Base-by-base conservation (phyloP, 1,284 basidiomycete genomes). In the Cryptococcus wingfieldii region DNA sequence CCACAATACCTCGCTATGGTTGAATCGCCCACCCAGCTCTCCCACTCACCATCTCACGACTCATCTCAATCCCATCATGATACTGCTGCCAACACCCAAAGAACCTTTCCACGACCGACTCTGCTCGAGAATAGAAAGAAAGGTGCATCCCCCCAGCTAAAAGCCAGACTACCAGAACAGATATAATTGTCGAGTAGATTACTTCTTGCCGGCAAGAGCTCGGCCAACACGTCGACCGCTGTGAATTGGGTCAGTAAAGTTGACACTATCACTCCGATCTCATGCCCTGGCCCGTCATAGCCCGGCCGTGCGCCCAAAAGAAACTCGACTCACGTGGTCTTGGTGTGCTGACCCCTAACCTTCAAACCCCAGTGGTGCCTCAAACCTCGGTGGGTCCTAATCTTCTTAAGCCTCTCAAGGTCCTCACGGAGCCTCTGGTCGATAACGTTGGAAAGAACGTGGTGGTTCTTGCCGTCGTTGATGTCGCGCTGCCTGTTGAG, bases 381-480 rank as follows among this genome's bases (percentile, higher is more conserved):
- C 69, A 99, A 84, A 83, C 96, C 95, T 81, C 96, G 87, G 80
- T 99, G 96, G 55, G 93, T 90, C 70, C 94, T 87, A 78, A 99
- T 99, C 85, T 98, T 98, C 89, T 98, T 98, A 79, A 98, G 80
- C 64, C 96, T 85, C 83, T 98, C 96, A 60, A 98, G 83, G 79
- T 99, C 96, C 57, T 98, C 96, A 82, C 96, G 92, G 67, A 98
- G 83, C 82, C 98, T 98, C 66, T 93, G 95, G 83, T 98, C 96
- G 64, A 99, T 90, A 71, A 84, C 86, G 83, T 98, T 98, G 65
- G 96, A 98, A 57, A 99, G 81, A 62, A 97, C 87, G 81, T 99
- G 96, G 57, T 83, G 86, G 83, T 94, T 87, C 83, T 98, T 98
- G 77, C 96, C 96, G 72, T 98, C 94, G 66, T 90, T 85, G 61